phyloP scores from a whole-genome alignment of 257 asterid species.

The Ilex asprella region DNA sequence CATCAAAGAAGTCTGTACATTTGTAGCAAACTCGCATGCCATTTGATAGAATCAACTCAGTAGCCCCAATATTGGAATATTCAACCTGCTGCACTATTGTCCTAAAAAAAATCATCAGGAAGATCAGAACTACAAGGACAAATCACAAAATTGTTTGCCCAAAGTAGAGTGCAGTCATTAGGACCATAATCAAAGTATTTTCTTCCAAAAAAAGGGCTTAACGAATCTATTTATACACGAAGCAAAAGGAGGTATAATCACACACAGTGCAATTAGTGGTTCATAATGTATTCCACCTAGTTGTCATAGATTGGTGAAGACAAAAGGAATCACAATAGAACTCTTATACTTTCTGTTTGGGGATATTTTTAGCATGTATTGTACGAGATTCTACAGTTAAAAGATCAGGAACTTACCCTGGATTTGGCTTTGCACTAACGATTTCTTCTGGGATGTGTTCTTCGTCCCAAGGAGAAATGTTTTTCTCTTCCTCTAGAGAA shows the following conservation, averaged over 20 bases:
- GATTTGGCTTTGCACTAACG: constrained; percentile 58
- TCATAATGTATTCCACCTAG: no score
- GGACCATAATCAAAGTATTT: no score
- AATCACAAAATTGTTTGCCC: not conserved
- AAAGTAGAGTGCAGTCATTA: no score
- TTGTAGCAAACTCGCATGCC: constrained; percentile 95
- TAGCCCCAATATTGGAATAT: constrained; percentile 54
- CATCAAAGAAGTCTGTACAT: constrained; percentile 88
- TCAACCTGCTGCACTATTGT: constrained; percentile 60
- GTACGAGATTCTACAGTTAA: not conserved
- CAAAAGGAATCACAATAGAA: constrained; percentile 11
- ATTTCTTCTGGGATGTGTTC: constrained; percentile 87
- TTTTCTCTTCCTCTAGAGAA: constrained; percentile 51
- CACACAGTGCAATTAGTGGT: no score
- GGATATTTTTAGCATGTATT: constrained; percentile 4
- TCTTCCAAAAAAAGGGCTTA: no score
- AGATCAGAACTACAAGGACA: constrained; percentile 4
- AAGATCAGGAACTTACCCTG: constrained; percentile 51
- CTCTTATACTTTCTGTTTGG: constrained; percentile 7
- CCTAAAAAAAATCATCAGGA: constrained; percentile 34
- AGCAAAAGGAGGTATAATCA: no score
- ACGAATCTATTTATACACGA: no score
- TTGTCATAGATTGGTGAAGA: not conserved
- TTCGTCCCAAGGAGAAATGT: constrained; percentile 76
- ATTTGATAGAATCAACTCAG: constrained; percentile 80